Percentiles rank a stretch among this genome's conserved stretches.
Conservation (phyloP, 805 yeast species). For the Barnettozyma sp. region DNA sequence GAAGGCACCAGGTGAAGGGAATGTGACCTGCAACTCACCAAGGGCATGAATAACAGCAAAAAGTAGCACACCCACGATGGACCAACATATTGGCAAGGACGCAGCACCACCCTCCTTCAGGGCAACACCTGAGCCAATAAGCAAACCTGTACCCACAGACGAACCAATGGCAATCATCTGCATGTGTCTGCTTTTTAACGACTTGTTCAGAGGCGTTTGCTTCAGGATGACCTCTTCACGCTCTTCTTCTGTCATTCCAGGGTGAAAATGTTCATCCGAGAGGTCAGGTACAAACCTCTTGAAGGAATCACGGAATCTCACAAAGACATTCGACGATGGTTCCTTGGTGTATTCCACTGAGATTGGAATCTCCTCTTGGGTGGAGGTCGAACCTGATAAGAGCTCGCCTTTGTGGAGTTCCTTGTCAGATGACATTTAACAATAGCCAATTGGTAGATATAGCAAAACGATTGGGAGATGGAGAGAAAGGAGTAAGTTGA, state of each 20-base stretch:
- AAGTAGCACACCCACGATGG: constrained; percentile 47
- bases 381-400: not conserved
- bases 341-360: not conserved
- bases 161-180: constrained; percentile 67
- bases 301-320: constrained; percentile 16
- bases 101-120: constrained; percentile 59
- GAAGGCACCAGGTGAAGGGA: constrained; percentile 60
- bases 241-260: constrained; percentile 34
- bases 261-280: constrained; percentile 31
- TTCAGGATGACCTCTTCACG: constrained; percentile 39
- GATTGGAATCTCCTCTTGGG: constrained; percentile 1
- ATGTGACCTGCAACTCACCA: constrained; percentile 54
- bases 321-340: not conserved
- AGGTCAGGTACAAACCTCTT: constrained; percentile 31
- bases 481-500: not conserved
- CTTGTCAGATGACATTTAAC: constrained; percentile 1
- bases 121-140: constrained; percentile 59
- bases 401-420: not conserved
- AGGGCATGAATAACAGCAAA: constrained; percentile 54
- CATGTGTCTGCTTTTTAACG: constrained; percentile 50
- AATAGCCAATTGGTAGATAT: no score
- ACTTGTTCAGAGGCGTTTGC: constrained; percentile 49
- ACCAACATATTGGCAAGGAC: constrained; percentile 50
- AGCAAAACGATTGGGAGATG: not conserved
- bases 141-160: constrained; percentile 62